Base-by-base conservation (phyloP, 2,329 filamentous ascomycete species). In the Ophiocordyceps camponoti-leonardi region DNA sequence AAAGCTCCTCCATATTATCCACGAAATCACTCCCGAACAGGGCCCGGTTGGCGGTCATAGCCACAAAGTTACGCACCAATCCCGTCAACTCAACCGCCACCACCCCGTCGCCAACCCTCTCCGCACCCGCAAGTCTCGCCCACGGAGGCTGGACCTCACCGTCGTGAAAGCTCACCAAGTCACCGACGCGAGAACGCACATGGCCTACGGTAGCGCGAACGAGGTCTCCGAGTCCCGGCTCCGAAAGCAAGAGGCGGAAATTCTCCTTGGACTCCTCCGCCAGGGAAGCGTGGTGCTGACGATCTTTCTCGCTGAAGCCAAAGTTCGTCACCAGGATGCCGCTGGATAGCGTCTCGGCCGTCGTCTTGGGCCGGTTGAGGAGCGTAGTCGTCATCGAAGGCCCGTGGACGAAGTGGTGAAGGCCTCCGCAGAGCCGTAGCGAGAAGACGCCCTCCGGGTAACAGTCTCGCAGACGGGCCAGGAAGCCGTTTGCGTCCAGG, bases 11-110 rank as follows among this genome's bases (percentile, higher is more conserved):
- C 14, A 61, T 66, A 49, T 67, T 63, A 26, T 65, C 57, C 41
- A 64, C 56, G 51, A 67, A 64, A 47, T 67, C 60, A 3, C 58
- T 60, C n/a, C 65, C 65, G 42, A 65, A 60, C 6, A 67, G 52
- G 2, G 61, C 55, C 4, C 54, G 49, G 13, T 56, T 64, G 10
- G 61, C 57, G 2, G 61, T 59, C 19, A 53, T 54, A 23, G 60
- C 59, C 10, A 64, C 53, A 47, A 63, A 66, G 47, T 60, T 60
- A 14, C 57, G 60, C 3, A 58, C 51, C 28, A 66, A 49, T 19
- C 58, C 56, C 40, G 58, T 54, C 41, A 63, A 50, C 30, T 65
- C 59, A 1, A 54, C 56, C 19, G 62, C 58, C 48, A 64, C 61
- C 40, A 55, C 54, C 3, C 46, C 47, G 16, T 56, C 53, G 12